Evolutionary conservation across 495 filamentous ascomycete species (phyloP).

Genomic region (Xylaria intraflava): DNA sequence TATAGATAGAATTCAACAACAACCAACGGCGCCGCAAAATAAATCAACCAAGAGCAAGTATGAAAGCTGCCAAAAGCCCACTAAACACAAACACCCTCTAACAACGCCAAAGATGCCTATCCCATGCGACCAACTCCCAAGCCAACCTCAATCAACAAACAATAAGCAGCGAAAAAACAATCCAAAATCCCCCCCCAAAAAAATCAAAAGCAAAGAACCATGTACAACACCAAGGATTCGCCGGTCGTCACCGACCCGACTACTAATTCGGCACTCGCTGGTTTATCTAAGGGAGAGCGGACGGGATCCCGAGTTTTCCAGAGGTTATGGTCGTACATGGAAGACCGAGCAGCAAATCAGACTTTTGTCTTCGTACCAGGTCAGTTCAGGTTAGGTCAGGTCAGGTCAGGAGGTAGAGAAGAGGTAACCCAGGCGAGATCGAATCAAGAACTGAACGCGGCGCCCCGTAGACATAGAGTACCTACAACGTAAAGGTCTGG

Average conservation of each 20-base stretch:
- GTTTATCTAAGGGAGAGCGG: slow-evolving; percentile 36
- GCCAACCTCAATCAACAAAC: no score
- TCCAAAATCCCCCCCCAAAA: neutral
- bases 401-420: no score
- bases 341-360: neutral
- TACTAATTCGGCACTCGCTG: slow-evolving; percentile 26
- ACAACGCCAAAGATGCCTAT: neutral
- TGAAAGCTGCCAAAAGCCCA: neutral
- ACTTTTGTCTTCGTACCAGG: no score
- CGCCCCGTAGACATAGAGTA: no score
- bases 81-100: neutral
- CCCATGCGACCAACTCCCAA: no score
- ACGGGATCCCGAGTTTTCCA: slow-evolving; percentile 36
- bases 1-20: no score
- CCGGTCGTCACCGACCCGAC: slow-evolving; percentile 38
- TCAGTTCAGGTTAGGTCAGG: no score
- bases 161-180: no score
- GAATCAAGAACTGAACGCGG: no score
- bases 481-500: no score
- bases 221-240: slow-evolving; percentile 36
- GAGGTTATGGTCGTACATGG: slow-evolving; percentile 18
- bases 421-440: no score
- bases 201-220: neutral
- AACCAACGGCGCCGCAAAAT: no score
- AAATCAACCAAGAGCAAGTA: neutral